A percentile compares a stretch with the other conserved stretches of the same genome.
These are phyloP conservation scores for Candida glaebosa DNA, from an alignment of 805 yeast species.

Conservation along the genomic window DNA sequence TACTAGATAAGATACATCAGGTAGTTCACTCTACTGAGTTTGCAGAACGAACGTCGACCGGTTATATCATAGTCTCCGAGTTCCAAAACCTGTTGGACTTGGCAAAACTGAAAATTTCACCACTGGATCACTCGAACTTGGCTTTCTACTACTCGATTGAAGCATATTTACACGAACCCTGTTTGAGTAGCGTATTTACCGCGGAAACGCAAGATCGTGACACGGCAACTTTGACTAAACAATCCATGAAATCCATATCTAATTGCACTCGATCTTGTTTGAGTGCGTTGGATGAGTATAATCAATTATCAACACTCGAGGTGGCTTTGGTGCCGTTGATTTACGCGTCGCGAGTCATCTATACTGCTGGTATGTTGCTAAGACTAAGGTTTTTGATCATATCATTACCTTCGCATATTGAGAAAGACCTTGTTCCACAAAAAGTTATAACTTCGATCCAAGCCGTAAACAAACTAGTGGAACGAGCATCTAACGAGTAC, in stretches of 20 bases:
- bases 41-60: constrained; percentile 22
- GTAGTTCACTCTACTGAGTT: constrained; percentile 40
- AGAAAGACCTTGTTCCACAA: constrained; percentile 46
- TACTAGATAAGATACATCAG: constrained; percentile 59
- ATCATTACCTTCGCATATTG: constrained; percentile 46
- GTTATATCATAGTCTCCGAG: constrained; percentile 40
- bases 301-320: constrained; percentile 40
- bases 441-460: constrained; percentile 37
- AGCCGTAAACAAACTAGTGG: constrained; percentile 23
- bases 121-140: constrained; percentile 38
- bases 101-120: constrained; percentile 36
- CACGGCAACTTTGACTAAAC: constrained; percentile 15
- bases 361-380: constrained; percentile 61
- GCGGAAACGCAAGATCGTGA: constrained; percentile 9
- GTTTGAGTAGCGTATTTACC: constrained; percentile 21
- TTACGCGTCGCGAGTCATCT: constrained; percentile 55
- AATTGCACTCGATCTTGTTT: constrained; percentile 54
- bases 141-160: constrained; percentile 60
- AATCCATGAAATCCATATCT: constrained; percentile 42
- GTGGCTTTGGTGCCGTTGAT: constrained; percentile 57
- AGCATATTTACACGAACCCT: constrained; percentile 64
- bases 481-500: constrained; percentile 22
- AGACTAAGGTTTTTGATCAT: constrained; percentile 54
- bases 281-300: constrained; percentile 47
- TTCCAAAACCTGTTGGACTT: constrained; percentile 46